Percentiles rank a stretch among this genome's conserved stretches.
phyloP scores from a whole-genome alignment of 441 rosid genomes.

The Metrosideros polymorpha region DNA sequence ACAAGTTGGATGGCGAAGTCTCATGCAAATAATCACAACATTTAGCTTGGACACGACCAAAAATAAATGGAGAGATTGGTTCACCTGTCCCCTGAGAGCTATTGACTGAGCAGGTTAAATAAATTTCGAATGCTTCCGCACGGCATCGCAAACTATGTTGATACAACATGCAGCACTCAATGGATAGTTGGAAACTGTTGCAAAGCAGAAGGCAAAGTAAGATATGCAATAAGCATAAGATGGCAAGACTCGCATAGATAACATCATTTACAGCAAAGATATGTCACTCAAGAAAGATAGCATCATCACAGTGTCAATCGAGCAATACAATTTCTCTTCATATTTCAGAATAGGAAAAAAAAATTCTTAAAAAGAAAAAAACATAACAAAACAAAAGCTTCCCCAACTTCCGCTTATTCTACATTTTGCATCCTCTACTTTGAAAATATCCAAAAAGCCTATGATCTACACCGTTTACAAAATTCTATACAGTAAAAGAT shows the following conservation, averaged over 20 bases:
- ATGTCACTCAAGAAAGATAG: not conserved
- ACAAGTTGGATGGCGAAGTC: not conserved
- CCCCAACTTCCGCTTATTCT: not conserved
- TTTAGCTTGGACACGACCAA: not conserved
- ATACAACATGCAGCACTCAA: conserved; percentile 11
- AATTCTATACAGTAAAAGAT: not conserved
- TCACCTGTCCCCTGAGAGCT: not conserved
- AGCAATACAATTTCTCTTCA: not conserved
- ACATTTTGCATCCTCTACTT: not conserved
- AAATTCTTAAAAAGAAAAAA: not conserved
- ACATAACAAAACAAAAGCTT: not conserved
- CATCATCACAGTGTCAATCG: not conserved
- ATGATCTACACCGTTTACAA: not conserved
- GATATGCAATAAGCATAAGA: not conserved
- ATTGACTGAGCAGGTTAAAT: not conserved
- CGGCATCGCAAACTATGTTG: conserved; percentile 5
- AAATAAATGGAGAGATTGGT: not conserved
- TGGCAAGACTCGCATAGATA: not conserved
- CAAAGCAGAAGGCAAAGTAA: not conserved
- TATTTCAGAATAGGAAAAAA: not conserved
- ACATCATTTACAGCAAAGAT: not conserved
- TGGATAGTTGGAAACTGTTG: conserved; percentile 10
- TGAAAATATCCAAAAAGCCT: not conserved
- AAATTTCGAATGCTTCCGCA: conserved; percentile 8
- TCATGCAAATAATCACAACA: not conserved